Base-by-base conservation (phyloP, 176 grass and related monocot species). In the Zoysia japonica region DNA sequence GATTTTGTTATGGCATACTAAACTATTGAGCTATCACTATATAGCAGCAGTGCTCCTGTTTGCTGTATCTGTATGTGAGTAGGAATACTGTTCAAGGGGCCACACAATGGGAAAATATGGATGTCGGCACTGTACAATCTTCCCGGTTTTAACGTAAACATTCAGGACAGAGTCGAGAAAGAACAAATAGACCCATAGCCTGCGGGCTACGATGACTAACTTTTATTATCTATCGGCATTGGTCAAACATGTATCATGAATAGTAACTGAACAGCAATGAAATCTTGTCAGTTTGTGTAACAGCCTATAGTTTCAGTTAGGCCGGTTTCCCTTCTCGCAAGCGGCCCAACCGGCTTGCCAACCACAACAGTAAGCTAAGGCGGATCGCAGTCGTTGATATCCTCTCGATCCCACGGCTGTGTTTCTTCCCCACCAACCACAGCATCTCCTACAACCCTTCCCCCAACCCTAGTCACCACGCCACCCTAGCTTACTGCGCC, bases 1-100 rank as follows among this genome's bases (percentile, higher is more conserved):
- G 7, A 35, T 35, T 46, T n/a, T 5, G 42, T 48, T 64, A 77
- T 47, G 45, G 11, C 57, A 65, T 14, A 44, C 40, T 69, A 28
- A 47, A 47, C 7, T 36, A 75, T 77, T 77, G 14, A 77, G 38
- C 9, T 47, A 36, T 41, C 53, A 75, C n/a, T 15, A 38, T 68
- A 55, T 36, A 40, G 28, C 49, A 68, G 6, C 50, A 56, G 64
- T 79, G 3, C 38, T 12, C 2, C 11, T 52, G 11, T 44, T 38
- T 67, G 15, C 62, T 67, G 61, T 69, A 70, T 16, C 67, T 68
- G 19, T 28, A 70, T 70, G 20, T 17, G 17, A 39, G 6, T 53
- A 40, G 66, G 9, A 49, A 50, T 50, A 61, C 53, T 8, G 13
- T 68, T 79, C 39, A 65, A 78, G 45, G 28, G 45, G 16, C 47